Conservation (phyloP, 306 rosid genomes). For the Sicyos edulis region DNA sequence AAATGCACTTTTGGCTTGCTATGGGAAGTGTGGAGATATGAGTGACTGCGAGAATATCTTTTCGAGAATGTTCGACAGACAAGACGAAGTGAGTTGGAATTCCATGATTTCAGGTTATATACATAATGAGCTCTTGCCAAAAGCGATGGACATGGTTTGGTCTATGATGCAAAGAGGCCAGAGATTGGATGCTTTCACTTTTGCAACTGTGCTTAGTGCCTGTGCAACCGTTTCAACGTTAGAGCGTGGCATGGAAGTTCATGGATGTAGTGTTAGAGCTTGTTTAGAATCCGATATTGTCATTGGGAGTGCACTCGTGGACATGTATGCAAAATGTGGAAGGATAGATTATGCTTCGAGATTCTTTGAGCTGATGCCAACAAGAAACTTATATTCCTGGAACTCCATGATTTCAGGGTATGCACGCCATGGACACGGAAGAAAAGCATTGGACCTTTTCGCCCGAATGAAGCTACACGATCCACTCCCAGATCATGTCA, state of each 20-base stretch:
- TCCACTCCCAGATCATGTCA: constrained; percentile 73
- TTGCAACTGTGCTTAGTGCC: constrained; percentile 89
- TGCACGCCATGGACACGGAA: constrained; percentile 85
- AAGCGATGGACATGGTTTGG: constrained; percentile 43
- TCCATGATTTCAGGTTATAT: too few species aligned
- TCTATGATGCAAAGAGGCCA: constrained; percentile 78
- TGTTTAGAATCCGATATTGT: constrained; percentile 72
- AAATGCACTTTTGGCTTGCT: too few species aligned
- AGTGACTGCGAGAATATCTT: too few species aligned
- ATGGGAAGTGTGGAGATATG: too few species aligned
- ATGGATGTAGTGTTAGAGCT: constrained; percentile 69
- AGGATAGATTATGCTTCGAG: constrained; percentile 79
- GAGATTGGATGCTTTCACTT: constrained; percentile 72
- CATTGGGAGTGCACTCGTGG: constrained; percentile 81
- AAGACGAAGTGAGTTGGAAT: too few species aligned
- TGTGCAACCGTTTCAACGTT: constrained; percentile 88
- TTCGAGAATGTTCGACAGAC: too few species aligned
- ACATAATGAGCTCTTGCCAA: too few species aligned
- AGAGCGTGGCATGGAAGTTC: constrained; percentile 90
- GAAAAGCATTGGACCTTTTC: constrained; percentile 59
- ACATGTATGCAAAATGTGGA: constrained; percentile 94
- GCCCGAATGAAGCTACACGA: constrained; percentile 55
- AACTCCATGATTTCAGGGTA: constrained; percentile 88
- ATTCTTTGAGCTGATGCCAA: constrained; percentile 70
- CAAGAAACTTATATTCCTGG: constrained; percentile 76